Conservation (phyloP, 2,329 filamentous ascomycete species). For the Exophiala lecanii-corni region DNA sequence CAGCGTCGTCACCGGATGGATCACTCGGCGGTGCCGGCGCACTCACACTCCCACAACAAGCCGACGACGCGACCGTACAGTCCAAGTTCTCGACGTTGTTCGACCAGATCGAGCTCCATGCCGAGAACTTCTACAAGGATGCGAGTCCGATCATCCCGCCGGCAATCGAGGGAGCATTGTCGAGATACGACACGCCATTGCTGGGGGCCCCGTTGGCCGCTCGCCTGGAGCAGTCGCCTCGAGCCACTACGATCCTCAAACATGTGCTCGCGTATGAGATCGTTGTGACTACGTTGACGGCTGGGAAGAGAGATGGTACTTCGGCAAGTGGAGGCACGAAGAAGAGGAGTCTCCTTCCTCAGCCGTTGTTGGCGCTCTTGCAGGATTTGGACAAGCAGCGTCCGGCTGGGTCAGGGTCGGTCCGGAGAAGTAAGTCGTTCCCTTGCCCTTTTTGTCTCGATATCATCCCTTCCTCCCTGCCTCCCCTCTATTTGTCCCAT, state of each 20-base stretch:
- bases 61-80: constrained; percentile 30
- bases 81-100: constrained; percentile 30
- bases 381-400: constrained; percentile 3
- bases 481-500: too few species aligned
- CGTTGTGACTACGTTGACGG: neutral
- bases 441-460: too few species aligned
- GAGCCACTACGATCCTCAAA: constrained; percentile 5
- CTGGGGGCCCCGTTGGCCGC: constrained; percentile 2
- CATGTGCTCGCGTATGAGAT: constrained; percentile 8
- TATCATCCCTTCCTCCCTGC: too few species aligned
- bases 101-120: constrained; percentile 33
- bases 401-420: too few species aligned
- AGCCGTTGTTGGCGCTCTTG: neutral
- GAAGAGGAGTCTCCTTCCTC: neutral
- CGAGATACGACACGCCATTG: constrained; percentile 2
- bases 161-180: neutral
- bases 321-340: neutral
- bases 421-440: too few species aligned
- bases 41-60: constrained; percentile 29
- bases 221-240: constrained; percentile 3
- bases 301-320: neutral
- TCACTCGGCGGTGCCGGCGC: too few species aligned
- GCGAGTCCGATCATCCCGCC: constrained; percentile 5
- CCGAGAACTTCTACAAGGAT: constrained; percentile 35
- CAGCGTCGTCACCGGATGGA: too few species aligned